A percentile compares a stretch with the other conserved stretches of the same genome.
Conservation (phyloP, 768 basidiomycete genomes). For the Pleurotus tuoliensis region DNA sequence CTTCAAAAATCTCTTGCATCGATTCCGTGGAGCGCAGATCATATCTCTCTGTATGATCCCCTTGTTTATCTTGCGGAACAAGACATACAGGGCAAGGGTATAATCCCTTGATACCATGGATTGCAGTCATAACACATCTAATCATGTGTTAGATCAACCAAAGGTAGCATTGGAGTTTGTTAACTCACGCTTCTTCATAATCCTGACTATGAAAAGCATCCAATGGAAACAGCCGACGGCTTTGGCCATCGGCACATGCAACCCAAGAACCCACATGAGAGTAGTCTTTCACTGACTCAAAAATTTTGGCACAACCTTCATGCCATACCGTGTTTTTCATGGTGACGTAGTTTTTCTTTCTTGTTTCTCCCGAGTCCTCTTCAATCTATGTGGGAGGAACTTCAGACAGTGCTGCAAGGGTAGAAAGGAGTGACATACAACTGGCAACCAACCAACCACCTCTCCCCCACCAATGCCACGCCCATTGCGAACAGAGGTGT, state of each 20-base stretch:
- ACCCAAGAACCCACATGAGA: slow-evolving; percentile 17
- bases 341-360: slow-evolving; percentile 24
- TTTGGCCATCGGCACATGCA: slow-evolving; percentile 25
- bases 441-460: slow-evolving; percentile 35
- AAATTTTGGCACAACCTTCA: slow-evolving; percentile 22
- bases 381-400: slow-evolving; percentile 19
- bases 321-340: slow-evolving; percentile 42
- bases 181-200: slow-evolving; percentile 41
- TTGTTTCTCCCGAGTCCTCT: slow-evolving; percentile 26
- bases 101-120: slow-evolving; percentile 21
- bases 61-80: slow-evolving; percentile 22
- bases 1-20: slow-evolving; percentile 10
- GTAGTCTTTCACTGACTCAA: slow-evolving; percentile 19
- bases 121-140: slow-evolving; percentile 36
- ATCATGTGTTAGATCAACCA: background rate
- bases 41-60: slow-evolving; percentile 16
- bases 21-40: slow-evolving; percentile 12
- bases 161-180: slow-evolving; percentile 1
- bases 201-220: slow-evolving; percentile 36
- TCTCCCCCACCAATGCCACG: slow-evolving; percentile 26
- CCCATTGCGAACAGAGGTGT: slow-evolving; percentile 26
- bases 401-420: slow-evolving; percentile 10
- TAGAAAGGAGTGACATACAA: slow-evolving; percentile 20
- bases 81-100: slow-evolving; percentile 36
- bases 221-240: slow-evolving; percentile 29